A percentile compares a stretch with the other conserved stretches of the same genome.
These are phyloP conservation scores for Kwoniella newhampshirensis DNA, from an alignment of 768 basidiomycete genomes.

Conservation along the genomic window DNA sequence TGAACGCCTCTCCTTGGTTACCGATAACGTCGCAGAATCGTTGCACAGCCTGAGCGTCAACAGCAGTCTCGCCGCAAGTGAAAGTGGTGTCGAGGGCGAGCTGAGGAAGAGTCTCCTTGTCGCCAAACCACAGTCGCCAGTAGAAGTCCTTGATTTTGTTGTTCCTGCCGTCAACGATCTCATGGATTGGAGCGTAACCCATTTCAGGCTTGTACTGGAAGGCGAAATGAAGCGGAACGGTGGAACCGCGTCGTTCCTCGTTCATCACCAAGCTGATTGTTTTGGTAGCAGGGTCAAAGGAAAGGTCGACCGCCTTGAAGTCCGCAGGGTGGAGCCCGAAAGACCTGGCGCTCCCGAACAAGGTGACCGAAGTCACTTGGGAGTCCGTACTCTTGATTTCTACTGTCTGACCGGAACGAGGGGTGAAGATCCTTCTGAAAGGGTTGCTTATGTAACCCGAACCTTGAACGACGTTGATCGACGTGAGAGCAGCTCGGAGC, in stretches of 20 bases:
- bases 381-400: constrained; percentile 60
- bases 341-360: constrained; percentile 79
- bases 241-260: constrained; percentile 74
- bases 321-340: constrained; percentile 67
- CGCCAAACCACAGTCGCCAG: constrained; percentile 98
- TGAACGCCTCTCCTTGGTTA: constrained; percentile 88
- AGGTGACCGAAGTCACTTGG: constrained; percentile 61
- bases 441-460: constrained; percentile 83
- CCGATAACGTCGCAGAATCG: constrained; percentile 82
- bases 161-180: constrained; percentile 78
- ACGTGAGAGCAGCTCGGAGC: constrained; percentile 80
- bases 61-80: constrained; percentile 78
- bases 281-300: constrained; percentile 60
- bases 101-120: constrained; percentile 70
- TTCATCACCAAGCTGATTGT: constrained; percentile 71
- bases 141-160: constrained; percentile 93
- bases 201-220: constrained; percentile 84
- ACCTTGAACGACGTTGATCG: constrained; percentile 82
- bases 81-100: constrained; percentile 80
- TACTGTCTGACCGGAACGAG: constrained; percentile 75
- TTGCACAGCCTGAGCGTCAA: constrained; percentile 74
- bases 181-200: constrained; percentile 90
- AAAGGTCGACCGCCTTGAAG: constrained; percentile 82
- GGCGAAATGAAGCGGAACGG: constrained; percentile 75
- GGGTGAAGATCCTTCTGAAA: constrained; percentile 77